Evolutionary conservation across 192 early-diverging fungal species (phyloP).

Genomic region (Dimargaris cristalligena): DNA sequence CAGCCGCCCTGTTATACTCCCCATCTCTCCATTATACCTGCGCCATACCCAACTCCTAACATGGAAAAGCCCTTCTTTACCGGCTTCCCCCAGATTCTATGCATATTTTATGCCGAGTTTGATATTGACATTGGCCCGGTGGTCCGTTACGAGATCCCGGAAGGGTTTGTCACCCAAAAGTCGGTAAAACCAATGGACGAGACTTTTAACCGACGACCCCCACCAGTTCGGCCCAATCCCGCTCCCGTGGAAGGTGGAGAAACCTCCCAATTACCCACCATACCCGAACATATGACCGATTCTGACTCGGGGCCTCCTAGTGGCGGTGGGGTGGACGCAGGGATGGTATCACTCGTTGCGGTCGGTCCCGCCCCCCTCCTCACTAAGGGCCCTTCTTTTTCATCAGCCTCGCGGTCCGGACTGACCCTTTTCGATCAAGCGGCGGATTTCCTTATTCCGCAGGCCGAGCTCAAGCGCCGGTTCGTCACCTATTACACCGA

Average conservation of each 20-base stretch:
- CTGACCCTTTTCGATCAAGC: constrained; percentile 62
- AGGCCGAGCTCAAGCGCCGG: constrained; percentile 50
- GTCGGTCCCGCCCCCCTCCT: constrained; percentile 3
- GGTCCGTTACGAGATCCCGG: constrained; percentile 58
- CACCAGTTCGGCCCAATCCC: constrained; percentile 8
- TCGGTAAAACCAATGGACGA: too few species aligned
- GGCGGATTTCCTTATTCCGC: constrained; percentile 72
- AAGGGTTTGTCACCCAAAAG: constrained; percentile 38
- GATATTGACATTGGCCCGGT: constrained; percentile 56
- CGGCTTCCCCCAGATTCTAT: constrained; percentile 51
- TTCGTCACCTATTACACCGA: constrained; percentile 56
- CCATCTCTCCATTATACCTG: too few species aligned
- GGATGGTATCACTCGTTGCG: too few species aligned
- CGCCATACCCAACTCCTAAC: neutral
- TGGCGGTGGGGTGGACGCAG: too few species aligned
- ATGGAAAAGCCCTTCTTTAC: constrained; percentile 16
- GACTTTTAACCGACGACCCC: too few species aligned
- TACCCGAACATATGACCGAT: neutral
- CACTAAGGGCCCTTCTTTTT: too few species aligned
- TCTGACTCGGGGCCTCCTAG: neutral
- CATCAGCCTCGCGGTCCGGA: neutral
- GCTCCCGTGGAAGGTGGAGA: neutral
- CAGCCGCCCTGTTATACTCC: too few species aligned
- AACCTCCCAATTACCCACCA: too few species aligned
- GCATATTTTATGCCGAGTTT: constrained; percentile 71